These are phyloP conservation scores for Cystobasidium slooffiae DNA, from an alignment of 1,284 basidiomycete species.

Conservation along the genomic window DNA sequence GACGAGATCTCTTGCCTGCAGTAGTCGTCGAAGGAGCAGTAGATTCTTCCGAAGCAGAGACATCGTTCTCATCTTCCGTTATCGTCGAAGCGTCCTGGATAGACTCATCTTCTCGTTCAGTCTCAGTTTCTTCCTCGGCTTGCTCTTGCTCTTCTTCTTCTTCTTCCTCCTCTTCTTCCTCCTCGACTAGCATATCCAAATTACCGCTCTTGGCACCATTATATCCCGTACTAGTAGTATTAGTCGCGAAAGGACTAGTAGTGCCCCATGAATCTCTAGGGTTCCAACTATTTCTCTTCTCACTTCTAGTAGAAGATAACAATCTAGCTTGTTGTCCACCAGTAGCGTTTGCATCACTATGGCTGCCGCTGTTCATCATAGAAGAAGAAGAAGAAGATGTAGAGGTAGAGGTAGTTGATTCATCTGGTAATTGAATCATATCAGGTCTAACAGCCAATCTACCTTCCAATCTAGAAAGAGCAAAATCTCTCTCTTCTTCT, in stretches of 20 bases:
- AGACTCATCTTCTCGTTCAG: not conserved
- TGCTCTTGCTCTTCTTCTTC: conserved; percentile 20
- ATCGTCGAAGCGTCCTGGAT: not conserved
- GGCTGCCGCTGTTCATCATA: not conserved
- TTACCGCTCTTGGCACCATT: conserved; percentile 11
- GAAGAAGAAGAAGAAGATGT: not conserved
- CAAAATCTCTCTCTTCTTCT: conserved; percentile 33
- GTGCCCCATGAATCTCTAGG: conserved; percentile 26
- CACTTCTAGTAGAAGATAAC: not conserved
- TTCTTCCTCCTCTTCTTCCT: conserved; percentile 47
- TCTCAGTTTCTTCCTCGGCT: conserved; percentile 3
- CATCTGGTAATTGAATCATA: conserved; percentile 25
- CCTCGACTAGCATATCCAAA: conserved; percentile 46
- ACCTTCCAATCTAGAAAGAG: conserved; percentile 33
- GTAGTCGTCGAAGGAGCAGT: not conserved
- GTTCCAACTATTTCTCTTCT: conserved; percentile 18
- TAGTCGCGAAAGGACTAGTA: conserved; percentile 23
- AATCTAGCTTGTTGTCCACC: conserved; percentile 1
- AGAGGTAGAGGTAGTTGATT: not conserved
- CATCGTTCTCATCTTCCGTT: not conserved
- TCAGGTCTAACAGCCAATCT: conserved; percentile 19
- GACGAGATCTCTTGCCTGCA: conserved; percentile 17
- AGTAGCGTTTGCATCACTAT: not conserved
- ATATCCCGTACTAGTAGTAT: not conserved
- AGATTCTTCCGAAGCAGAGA: conserved; percentile 1